phyloP scores from a whole-genome alignment of 352 stramenopile genomes.

The Blastocystis sp. region DNA sequence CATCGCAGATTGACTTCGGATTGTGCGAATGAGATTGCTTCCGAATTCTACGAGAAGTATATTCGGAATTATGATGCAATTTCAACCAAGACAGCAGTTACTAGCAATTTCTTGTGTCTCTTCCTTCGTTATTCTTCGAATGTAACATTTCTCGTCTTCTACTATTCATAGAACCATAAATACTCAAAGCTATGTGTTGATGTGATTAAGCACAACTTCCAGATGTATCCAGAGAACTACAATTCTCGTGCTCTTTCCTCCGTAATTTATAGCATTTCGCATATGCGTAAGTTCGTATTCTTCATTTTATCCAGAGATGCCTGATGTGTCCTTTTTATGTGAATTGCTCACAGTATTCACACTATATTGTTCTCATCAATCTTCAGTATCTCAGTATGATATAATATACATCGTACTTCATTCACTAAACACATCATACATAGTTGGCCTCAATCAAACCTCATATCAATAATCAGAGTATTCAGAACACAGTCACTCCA shows the following conservation, averaged over 20 bases:
- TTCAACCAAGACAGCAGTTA: neutral
- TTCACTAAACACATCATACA: neutral
- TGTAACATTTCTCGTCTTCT: neutral
- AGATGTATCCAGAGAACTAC: constrained; percentile 17
- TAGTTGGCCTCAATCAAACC: constrained; percentile 38
- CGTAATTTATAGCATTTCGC: neutral
- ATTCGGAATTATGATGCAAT: neutral
- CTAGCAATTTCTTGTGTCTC: constrained; percentile 23
- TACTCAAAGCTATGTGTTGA: neutral
- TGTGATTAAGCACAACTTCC: constrained; percentile 18
- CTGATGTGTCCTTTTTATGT: neutral
- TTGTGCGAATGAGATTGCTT: neutral
- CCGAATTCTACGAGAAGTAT: neutral
- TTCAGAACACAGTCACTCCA: neutral
- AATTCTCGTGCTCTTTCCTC: constrained; percentile 33
- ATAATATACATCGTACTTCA: neutral
- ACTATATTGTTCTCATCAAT: neutral
- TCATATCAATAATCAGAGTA: neutral
- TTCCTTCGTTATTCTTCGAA: neutral
- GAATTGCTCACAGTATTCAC: neutral
- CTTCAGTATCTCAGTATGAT: neutral
- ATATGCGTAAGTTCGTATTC: neutral
- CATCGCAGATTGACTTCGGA: neutral
- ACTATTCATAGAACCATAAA: neutral
- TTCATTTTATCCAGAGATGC: neutral